These are phyloP conservation scores for Juglanconis oblonga DNA, from an alignment of 2,329 filamentous ascomycete species.

Conservation along the genomic window DNA sequence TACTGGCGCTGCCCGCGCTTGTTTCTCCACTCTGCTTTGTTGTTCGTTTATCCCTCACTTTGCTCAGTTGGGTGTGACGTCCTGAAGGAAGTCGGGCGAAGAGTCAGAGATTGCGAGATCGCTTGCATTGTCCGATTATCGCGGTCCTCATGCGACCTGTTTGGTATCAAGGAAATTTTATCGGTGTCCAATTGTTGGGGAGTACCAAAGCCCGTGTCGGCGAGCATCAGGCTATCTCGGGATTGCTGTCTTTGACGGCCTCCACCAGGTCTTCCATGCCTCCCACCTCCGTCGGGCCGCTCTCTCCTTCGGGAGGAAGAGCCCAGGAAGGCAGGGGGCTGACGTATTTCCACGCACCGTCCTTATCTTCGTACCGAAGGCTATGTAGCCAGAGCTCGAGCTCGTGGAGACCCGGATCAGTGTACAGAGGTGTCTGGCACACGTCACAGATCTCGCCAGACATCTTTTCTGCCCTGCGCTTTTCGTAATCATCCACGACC, in stretches of 20 bases:
- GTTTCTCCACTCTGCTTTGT: background rate
- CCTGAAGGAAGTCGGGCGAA: background rate
- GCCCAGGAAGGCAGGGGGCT: slow-evolving; percentile 86
- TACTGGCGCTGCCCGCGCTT: background rate
- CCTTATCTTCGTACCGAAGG: slow-evolving; percentile 79
- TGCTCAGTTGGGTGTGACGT: background rate
- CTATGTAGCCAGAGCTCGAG: slow-evolving; percentile 93
- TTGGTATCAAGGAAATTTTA: background rate
- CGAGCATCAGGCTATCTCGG: slow-evolving; percentile 33
- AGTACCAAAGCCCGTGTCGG: background rate
- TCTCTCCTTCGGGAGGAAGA: slow-evolving; percentile 69
- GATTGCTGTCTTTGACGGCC: slow-evolving; percentile 47
- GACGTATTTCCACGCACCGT: slow-evolving; percentile 82
- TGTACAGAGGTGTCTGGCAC: slow-evolving; percentile 87
- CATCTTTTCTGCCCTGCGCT: slow-evolving; percentile 88
- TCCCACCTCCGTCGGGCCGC: slow-evolving; percentile 68
- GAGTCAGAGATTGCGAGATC: background rate
- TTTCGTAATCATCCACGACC: slow-evolving; percentile 87
- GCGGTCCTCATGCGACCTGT: background rate
- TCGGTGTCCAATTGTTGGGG: background rate
- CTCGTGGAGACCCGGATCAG: slow-evolving; percentile 86
- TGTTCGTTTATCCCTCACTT: background rate
- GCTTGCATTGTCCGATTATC: background rate
- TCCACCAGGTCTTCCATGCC: slow-evolving; percentile 57
- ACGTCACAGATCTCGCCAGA: slow-evolving; percentile 78